Base-by-base conservation (phyloP, 2,329 filamentous ascomycete genomes). In the Trichophyton simii region DNA sequence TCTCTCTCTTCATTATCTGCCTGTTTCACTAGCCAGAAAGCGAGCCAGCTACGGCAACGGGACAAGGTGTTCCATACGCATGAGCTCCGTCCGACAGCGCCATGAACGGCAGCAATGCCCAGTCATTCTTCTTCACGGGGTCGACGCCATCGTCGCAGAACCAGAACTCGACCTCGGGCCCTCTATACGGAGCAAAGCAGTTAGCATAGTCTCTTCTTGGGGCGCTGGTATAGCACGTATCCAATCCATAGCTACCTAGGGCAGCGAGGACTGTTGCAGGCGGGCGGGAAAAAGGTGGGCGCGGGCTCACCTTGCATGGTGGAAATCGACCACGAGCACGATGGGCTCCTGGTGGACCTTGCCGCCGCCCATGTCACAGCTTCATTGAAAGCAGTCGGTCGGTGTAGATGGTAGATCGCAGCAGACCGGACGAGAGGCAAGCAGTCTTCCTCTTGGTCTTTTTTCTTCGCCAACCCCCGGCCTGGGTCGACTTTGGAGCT, bases 11-110 rank as follows among this genome's bases (percentile, higher is more conserved):
- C 11, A 5, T 5, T 8, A 4, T 22, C n/a, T 46, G 15, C 42
- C 3, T 20, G 9, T 22, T 11, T 48, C 46, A 20, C 20, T 9
- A 13, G 18, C 20, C n/a, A n/a, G 13, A 4, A 22, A 22, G 2
- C 22, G 22, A 22, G 3, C 22, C 3, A 28, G 20, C n/a, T 36
- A 18, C 50, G 52, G 38, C 59, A 54, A 25, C 20, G 28, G 20
- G 41, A 3, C n/a, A 44, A 59, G 18, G 8, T 31, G 36, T 58
- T 18, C 80, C 87, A 77, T 80, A 94, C 86, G 91, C 86, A 79
- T 99, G 94, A 60, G 94, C 94, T 60, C 94, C 94, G 72, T 99
- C 94, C 62, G 89, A 94, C 70, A 99, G 77, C 28, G 94, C 94
- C 89, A 97, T 96, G 74, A 99, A 99, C 0, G 94, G 91, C 64